phyloP scores from a whole-genome alignment of 306 rosid genomes.

The Lathyrus sativus region DNA sequence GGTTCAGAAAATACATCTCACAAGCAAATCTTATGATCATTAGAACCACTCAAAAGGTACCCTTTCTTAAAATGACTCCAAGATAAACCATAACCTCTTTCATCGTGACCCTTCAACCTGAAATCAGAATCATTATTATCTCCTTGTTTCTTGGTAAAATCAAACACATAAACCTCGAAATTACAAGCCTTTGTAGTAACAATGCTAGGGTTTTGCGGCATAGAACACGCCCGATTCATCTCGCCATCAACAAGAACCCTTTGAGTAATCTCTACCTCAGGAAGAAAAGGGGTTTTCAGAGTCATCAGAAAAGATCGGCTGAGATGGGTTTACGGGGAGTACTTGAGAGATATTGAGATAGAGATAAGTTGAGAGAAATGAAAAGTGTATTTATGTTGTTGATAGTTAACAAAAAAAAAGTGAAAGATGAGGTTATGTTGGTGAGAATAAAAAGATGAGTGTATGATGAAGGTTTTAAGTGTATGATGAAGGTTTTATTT shows the following conservation, averaged over 20 bases:
- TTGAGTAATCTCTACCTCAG: conserved; percentile 76
- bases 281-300: conserved; percentile 45
- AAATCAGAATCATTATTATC: conserved; percentile 66
- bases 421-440: too few relatives aligned
- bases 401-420: too few relatives aligned
- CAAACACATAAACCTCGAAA: conserved; percentile 77
- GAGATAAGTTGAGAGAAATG: too few relatives aligned
- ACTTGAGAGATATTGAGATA: too few relatives aligned
- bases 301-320: conserved; percentile 35
- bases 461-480: too few relatives aligned
- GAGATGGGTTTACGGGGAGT: conserved; percentile 51
- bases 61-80: conserved; percentile 84
- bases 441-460: too few relatives aligned
- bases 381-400: too few relatives aligned
- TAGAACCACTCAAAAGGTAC: conserved; percentile 76
- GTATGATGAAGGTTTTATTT: too few relatives aligned
- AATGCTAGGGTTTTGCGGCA: conserved; percentile 72
- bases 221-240: conserved; percentile 81
- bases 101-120: conserved; percentile 89
- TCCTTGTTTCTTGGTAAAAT: conserved; percentile 48
- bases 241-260: conserved; percentile 84
- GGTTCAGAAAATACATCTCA: conserved; percentile 76
- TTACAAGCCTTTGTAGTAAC: conserved; percentile 80
- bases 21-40: conserved; percentile 76
- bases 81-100: conserved; percentile 88